Conservation (phyloP, 352 stramenopile species). For the Phytophthora rubi region DNA sequence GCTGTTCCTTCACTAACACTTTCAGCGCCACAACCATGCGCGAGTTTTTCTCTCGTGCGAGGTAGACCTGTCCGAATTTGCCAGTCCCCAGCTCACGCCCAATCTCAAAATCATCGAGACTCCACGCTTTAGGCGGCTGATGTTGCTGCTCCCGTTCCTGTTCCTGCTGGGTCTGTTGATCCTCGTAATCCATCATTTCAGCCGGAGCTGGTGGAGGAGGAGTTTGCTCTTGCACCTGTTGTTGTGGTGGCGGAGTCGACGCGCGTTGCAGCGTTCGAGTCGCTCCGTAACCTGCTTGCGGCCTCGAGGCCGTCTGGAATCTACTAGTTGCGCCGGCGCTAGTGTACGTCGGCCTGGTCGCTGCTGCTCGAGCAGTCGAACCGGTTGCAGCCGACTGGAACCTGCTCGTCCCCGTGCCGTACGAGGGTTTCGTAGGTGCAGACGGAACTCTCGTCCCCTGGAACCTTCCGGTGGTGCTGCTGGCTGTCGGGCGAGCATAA, state of each 20-base stretch:
- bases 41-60: slow-evolving; percentile 86
- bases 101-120: slow-evolving; percentile 88
- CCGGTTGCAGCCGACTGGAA: slow-evolving; percentile 26
- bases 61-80: slow-evolving; percentile 92
- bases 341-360: slow-evolving; percentile 8
- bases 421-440: slow-evolving; percentile 33
- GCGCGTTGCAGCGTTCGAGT: slow-evolving; percentile 16
- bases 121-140: slow-evolving; percentile 70
- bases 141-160: slow-evolving; percentile 25
- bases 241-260: slow-evolving; percentile 13
- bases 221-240: slow-evolving; percentile 10
- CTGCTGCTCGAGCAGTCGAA: slow-evolving; percentile 12
- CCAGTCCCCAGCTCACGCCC: slow-evolving; percentile 80
- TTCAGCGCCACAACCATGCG: slow-evolving; percentile 88
- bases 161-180: slow-evolving; percentile 30
- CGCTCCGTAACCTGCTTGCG: slow-evolving; percentile 25
- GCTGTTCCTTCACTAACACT: slow-evolving; percentile 89
- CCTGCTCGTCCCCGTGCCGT: slow-evolving; percentile 22
- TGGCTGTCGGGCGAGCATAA: slow-evolving; percentile 37
- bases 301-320: slow-evolving; percentile 19
- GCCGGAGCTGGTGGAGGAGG: slow-evolving; percentile 30
- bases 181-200: slow-evolving; percentile 41
- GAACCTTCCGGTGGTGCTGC: slow-evolving; percentile 34
- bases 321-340: slow-evolving; percentile 19
- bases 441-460: slow-evolving; percentile 34